These are phyloP conservation scores for Stagonosporopsis rhizophila DNA, from an alignment of 2,329 filamentous ascomycete species.

Conservation along the genomic window DNA sequence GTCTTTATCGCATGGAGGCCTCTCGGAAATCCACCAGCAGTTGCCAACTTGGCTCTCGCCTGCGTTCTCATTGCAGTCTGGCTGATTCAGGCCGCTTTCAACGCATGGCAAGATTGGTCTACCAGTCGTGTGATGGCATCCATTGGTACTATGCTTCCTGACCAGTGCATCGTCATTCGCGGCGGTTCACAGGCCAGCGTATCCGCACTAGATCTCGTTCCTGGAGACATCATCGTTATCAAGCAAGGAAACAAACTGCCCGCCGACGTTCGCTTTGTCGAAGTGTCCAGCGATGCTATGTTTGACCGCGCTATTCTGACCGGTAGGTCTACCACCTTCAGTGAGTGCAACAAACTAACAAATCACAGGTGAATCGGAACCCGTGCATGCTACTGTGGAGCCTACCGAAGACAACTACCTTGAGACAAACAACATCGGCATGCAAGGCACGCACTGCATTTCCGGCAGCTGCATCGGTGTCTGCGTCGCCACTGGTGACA, in stretches of 20 bases:
- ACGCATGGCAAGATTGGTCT: conserved; percentile 75
- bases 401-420: conserved; percentile 73
- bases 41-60: conserved; percentile 74
- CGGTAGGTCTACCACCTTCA: conserved; percentile 49
- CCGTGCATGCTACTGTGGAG: conserved; percentile 69
- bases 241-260: conserved; percentile 77
- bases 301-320: conserved; percentile 78
- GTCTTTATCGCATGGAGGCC: conserved; percentile 82
- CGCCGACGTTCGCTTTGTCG: conserved; percentile 74
- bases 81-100: conserved; percentile 60
- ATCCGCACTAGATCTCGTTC: conserved; percentile 68
- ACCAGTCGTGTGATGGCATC: conserved; percentile 79
- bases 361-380: conserved; percentile 67
- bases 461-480: conserved; percentile 71
- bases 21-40: conserved; percentile 72
- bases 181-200: conserved; percentile 62
- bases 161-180: conserved; percentile 70
- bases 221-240: conserved; percentile 72
- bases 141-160: conserved; percentile 81
- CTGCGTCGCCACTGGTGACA: conserved; percentile 74
- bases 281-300: conserved; percentile 72
- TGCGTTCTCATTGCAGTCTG: conserved; percentile 77
- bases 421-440: conserved; percentile 76
- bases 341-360: conserved; percentile 13
- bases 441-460: conserved; percentile 81